Evolutionary conservation across 169 alveolate species (phyloP).

Genomic region (Theileria annulata): DNA sequence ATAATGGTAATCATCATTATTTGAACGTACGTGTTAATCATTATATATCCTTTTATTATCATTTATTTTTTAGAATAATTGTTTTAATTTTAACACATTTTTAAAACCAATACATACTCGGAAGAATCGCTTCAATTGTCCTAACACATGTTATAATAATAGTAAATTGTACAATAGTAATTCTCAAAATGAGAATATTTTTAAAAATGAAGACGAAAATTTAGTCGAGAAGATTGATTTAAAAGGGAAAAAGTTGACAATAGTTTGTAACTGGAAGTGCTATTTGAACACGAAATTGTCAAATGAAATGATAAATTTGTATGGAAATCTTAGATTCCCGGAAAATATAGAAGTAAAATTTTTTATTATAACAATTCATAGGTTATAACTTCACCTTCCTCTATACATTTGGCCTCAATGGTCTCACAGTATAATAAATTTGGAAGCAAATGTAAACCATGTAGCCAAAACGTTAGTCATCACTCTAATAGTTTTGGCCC

Average conservation of each 20-base stretch:
- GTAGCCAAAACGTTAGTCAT: conserved; percentile 61
- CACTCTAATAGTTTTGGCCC: conserved; percentile 63
- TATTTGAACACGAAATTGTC: conserved; percentile 22
- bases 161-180: background rate
- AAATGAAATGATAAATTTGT: conserved; percentile 19
- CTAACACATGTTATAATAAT: background rate
- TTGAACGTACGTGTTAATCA: background rate
- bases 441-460: conserved; percentile 31
- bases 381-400: conserved; percentile 48
- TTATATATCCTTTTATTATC: background rate
- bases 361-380: background rate
- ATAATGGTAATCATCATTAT: background rate
- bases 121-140: background rate
- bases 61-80: conserved; percentile 8
- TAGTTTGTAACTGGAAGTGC: conserved; percentile 66
- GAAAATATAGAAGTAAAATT: conserved; percentile 38
- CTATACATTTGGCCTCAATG: conserved; percentile 40
- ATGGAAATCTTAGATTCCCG: conserved; percentile 20
- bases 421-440: conserved; percentile 14
- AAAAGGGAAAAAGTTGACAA: conserved; percentile 6
- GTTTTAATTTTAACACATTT: background rate
- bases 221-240: background rate
- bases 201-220: background rate
- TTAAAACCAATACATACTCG: background rate
- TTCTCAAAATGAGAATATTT: background rate